phyloP scores from a whole-genome alignment of 176 grass and related monocot genomes.

The Oryza officinalis region DNA sequence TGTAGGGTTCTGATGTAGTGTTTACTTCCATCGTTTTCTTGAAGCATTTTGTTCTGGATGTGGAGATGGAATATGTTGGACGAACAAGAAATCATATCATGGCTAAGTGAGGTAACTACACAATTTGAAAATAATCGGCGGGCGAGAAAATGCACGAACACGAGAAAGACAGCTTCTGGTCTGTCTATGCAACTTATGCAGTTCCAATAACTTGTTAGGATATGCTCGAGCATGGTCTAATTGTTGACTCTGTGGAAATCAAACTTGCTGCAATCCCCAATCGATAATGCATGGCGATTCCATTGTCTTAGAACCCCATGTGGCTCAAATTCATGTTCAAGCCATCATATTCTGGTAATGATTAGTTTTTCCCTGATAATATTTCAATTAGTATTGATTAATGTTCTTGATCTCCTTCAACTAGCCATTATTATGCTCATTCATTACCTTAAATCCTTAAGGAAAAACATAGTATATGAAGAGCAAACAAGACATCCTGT shows the following conservation, averaged over 20 bases:
- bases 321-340: background rate
- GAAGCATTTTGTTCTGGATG: background rate
- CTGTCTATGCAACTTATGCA: background rate
- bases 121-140: background rate
- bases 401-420: background rate
- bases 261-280: background rate
- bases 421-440: background rate
- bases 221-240: background rate
- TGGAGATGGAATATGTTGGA: background rate
- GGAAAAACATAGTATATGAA: background rate
- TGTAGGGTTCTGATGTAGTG: no score
- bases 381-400: background rate
- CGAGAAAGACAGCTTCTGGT: background rate
- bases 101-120: background rate
- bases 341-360: background rate
- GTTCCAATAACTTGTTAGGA: background rate
- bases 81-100: background rate
- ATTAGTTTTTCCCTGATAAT: background rate
- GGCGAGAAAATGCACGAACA: background rate
- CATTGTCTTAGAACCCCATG: background rate
- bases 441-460: background rate
- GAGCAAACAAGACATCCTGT: background rate
- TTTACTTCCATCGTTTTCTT: constrained; percentile 15
- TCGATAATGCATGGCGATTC: background rate
- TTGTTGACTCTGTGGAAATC: constrained; percentile 1